Evolutionary conservation across 352 stramenopile species (phyloP).

Genomic region (Phytophthora sojae): DNA sequence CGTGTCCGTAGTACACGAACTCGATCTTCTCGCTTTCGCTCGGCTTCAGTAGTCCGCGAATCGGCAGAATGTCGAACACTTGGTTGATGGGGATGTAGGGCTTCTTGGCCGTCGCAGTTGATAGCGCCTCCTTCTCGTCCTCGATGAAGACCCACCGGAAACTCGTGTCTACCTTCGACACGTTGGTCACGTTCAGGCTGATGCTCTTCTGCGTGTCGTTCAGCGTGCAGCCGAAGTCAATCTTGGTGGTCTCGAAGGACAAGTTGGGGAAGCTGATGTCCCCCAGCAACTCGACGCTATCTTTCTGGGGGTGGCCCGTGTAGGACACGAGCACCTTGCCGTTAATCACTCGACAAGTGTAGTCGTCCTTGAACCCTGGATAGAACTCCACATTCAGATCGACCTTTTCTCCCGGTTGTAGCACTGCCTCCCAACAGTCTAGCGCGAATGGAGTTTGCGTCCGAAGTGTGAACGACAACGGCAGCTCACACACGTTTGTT

Average conservation of each 20-base stretch:
- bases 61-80: constrained; percentile 96
- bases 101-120: constrained; percentile 70
- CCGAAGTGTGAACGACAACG: constrained; percentile 91
- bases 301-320: constrained; percentile 90
- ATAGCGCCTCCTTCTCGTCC: constrained; percentile 79
- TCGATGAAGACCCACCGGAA: constrained; percentile 97
- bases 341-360: constrained; percentile 88
- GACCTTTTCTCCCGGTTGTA: constrained; percentile 82
- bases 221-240: constrained; percentile 95
- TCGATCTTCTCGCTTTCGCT: constrained; percentile 93
- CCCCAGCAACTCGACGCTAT: constrained; percentile 88
- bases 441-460: constrained; percentile 93
- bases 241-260: constrained; percentile 87
- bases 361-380: constrained; percentile 92
- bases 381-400: constrained; percentile 94
- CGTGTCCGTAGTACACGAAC: constrained; percentile 94
- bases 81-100: constrained; percentile 93
- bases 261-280: constrained; percentile 97
- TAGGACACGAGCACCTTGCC: constrained; percentile 88
- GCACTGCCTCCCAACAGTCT: constrained; percentile 90
- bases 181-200: constrained; percentile 88
- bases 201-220: constrained; percentile 96
- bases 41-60: constrained; percentile 85
- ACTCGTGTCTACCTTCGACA: constrained; percentile 88
- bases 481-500: constrained; percentile 88